Evolutionary conservation across 2,329 filamentous ascomycete species (phyloP), one percentile per base, ranked within the genome.

Genomic region (Eurotiales sp.): DNA sequence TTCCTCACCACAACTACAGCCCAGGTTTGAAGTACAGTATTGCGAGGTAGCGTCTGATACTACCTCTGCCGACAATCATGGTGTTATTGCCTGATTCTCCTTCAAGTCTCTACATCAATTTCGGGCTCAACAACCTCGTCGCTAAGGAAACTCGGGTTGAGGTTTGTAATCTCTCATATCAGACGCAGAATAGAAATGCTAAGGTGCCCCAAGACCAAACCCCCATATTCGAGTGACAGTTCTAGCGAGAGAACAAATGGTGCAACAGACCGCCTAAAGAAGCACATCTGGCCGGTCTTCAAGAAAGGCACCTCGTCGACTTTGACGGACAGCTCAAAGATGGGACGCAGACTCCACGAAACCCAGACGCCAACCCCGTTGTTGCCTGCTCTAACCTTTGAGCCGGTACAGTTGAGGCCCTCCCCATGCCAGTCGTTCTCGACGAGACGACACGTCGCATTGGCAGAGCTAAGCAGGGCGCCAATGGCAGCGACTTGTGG

Each of bases 81-180:
- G 39, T 25, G 39, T 21, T 43, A 29, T 21, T 43, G 30, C 47
- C 47, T 17, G 47, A 43, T 3, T 50, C 47, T 19, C 47, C 47
- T 10, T 34, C 39, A 12, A 50, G 40, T 8, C 22, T 43, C 30
- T 54, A 55, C 40, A 50, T 57, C 51, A 54, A 55, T 43, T 46
- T 56, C 27, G 58, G 60, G 17, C 53, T 61, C 25, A 61, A 61
- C 46, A 62, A 62, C 41, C 53, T 59, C 40, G 56, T 61, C 27
- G 58, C 58, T 40, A 56, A 54, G 55, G 58, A 55, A 36, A 58
- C 57, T 5, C 59, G 55, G 22, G 55, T 56, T 4, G 53, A 56
- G 55, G 60, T 62, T 39, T 51, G 51, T 54, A 43, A 12, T 22
- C 15, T 25, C 15, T 22, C 19, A 7, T 4, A 21, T 11, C 30